These are phyloP conservation scores for Aspergillus felis DNA, from an alignment of 2,329 filamentous ascomycete genomes.

Conservation along the genomic window DNA sequence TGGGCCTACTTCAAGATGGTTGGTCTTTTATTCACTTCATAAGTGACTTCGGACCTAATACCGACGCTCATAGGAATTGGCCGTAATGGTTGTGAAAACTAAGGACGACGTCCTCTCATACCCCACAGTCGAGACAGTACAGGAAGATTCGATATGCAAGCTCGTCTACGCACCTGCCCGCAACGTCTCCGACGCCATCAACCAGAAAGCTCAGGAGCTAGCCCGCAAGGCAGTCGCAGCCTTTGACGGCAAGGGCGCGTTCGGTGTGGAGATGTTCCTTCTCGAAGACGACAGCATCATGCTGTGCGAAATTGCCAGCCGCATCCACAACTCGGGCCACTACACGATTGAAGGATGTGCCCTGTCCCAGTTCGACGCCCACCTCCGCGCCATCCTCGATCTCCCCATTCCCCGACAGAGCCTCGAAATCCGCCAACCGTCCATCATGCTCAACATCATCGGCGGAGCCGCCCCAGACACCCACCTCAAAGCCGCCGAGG, in stretches of 20 bases:
- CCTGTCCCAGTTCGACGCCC: slow-evolving; percentile 87
- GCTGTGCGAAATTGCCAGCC: slow-evolving; percentile 82
- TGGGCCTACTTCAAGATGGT: slow-evolving; percentile 76
- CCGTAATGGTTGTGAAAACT: slow-evolving; percentile 92
- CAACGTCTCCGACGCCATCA: slow-evolving; percentile 58
- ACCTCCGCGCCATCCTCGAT: slow-evolving; percentile 78
- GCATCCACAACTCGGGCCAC: slow-evolving; percentile 88
- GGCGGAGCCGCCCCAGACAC: slow-evolving; percentile 56
- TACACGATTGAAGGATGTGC: slow-evolving; percentile 91
- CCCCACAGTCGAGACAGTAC: slow-evolving; percentile 88
- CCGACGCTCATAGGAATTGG: slow-evolving; percentile 58
- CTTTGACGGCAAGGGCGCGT: slow-evolving; percentile 85
- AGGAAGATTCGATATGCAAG: slow-evolving; percentile 94
- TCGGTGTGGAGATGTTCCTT: slow-evolving; percentile 95
- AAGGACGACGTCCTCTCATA: slow-evolving; percentile 72
- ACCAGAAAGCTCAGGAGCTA: slow-evolving; percentile 66
- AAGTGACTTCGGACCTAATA: slow-evolving; percentile 8
- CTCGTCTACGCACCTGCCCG: slow-evolving; percentile 83
- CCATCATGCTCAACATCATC: slow-evolving; percentile 55
- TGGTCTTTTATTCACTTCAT: not conserved
- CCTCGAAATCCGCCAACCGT: slow-evolving; percentile 44
- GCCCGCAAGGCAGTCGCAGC: slow-evolving; percentile 74
- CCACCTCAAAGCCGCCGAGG: slow-evolving; percentile 57
- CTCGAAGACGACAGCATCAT: slow-evolving; percentile 67
- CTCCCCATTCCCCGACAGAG: slow-evolving; percentile 56